phyloP scores from a whole-genome alignment of 1,139 yeast genomes.

The Trichomonascaceae sp. region DNA sequence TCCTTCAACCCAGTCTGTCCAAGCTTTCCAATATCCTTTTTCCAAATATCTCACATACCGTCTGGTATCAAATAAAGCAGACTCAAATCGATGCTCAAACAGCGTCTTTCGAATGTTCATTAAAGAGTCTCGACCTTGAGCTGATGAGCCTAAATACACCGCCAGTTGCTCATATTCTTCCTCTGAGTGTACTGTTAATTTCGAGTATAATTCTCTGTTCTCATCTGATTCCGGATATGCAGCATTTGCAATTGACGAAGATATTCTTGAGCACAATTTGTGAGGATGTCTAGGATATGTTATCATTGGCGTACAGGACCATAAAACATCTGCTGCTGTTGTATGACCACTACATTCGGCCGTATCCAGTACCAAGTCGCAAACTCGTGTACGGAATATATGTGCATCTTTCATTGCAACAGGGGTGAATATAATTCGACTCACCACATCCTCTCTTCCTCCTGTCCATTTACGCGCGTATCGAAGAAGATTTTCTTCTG shows the following conservation, averaged over 20 bases:
- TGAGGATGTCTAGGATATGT: constrained; percentile 29
- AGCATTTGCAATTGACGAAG: constrained; percentile 29
- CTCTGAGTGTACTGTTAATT: constrained; percentile 25
- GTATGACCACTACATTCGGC: constrained; percentile 37
- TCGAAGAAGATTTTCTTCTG: constrained; percentile 23
- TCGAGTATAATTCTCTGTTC: constrained; percentile 18
- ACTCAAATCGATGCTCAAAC: constrained; percentile 24
- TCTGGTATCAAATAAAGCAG: constrained; percentile 28
- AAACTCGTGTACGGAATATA: constrained; percentile 28
- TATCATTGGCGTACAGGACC: constrained; percentile 33
- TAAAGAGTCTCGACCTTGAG: constrained; percentile 20
- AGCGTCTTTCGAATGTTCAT: constrained; percentile 21
- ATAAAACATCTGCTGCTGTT: constrained; percentile 34
- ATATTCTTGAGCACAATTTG: constrained; percentile 32
- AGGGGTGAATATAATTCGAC: constrained; percentile 30
- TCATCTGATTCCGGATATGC: constrained; percentile 20
- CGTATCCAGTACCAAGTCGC: constrained; percentile 32
- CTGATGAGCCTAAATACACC: constrained; percentile 20
- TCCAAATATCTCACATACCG: constrained; percentile 30
- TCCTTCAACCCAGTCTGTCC: constrained; percentile 27
- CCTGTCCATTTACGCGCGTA: constrained; percentile 29
- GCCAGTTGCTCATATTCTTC: constrained; percentile 27
- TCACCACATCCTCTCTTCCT: constrained; percentile 18
- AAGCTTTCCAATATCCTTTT: constrained; percentile 25
- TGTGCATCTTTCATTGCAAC: constrained; percentile 32